These are phyloP conservation scores for Sequoiadendron giganteum DNA, from an alignment of 75 land plant genomes.

Conservation along the genomic window DNA sequence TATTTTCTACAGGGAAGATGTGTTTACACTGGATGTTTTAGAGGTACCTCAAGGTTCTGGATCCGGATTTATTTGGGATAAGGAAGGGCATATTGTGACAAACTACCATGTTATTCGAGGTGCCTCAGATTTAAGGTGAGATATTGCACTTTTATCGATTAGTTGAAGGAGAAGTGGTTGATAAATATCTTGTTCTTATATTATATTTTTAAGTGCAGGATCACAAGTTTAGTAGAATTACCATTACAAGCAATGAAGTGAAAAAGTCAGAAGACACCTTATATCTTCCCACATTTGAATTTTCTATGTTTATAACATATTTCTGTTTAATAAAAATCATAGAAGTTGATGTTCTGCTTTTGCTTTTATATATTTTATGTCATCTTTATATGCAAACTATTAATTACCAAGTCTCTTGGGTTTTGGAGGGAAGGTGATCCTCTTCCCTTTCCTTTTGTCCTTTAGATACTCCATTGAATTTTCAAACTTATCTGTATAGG, in stretches of 20 bases:
- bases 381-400: not conserved
- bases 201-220: not conserved
- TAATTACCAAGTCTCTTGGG: not conserved
- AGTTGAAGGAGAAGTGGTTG: not conserved
- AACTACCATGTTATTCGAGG: constrained; percentile 54
- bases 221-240: not conserved
- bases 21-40: constrained; percentile 47
- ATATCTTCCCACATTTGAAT: not conserved
- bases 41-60: constrained; percentile 62
- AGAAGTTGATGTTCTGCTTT: not conserved
- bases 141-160: not conserved
- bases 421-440: not conserved
- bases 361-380: not conserved
- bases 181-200: not conserved
- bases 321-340: not conserved
- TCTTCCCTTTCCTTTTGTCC: not conserved
- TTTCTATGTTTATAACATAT: not conserved
- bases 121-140: constrained; percentile 48
- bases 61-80: constrained; percentile 55
- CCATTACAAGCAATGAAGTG: not conserved
- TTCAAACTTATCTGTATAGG: not conserved
- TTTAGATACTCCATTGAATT: not conserved
- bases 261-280: not conserved
- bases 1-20: constrained; percentile 37
- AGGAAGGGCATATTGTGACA: constrained; percentile 45